Conservation (phyloP, 73 alveolate species). For the Paramecium sexaurelia region DNA sequence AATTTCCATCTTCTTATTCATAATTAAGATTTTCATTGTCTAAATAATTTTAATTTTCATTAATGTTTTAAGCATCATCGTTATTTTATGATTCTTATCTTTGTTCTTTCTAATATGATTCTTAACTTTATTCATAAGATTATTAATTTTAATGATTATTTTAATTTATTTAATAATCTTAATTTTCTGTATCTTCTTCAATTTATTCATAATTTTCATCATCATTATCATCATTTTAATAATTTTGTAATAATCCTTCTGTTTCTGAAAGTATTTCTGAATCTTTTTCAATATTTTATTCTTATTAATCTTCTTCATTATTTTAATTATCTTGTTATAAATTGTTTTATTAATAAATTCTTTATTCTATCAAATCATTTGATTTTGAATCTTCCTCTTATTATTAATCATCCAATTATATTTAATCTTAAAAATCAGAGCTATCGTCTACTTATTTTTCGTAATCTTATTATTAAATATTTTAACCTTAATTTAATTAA, state of each 20-base stretch:
- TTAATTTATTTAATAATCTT: background rate
- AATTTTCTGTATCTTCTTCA: background rate
- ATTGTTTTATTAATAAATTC: background rate
- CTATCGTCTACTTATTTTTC: conserved; percentile 5
- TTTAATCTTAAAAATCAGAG: background rate
- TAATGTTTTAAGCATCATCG: background rate
- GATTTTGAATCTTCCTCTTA: background rate
- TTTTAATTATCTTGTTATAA: background rate
- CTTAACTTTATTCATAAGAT: background rate
- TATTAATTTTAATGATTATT: background rate
- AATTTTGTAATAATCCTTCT: background rate
- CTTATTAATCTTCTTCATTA: background rate
- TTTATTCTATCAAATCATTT: background rate
- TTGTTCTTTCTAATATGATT: background rate
- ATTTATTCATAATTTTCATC: background rate
- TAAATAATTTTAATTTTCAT: background rate
- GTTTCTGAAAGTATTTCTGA: background rate
- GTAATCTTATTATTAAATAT: background rate
- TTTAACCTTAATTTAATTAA: background rate
- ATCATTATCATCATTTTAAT: background rate
- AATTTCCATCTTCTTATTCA: background rate
- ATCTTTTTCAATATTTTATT: background rate
- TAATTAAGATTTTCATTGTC: background rate
- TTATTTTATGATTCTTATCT: background rate
- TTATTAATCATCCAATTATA: background rate